A percentile compares a stretch with the other conserved stretches of the same genome.
Evolutionary conservation across 148 eudicot genomes (phyloP).

Genomic region (Persicaria maculosa): DNA sequence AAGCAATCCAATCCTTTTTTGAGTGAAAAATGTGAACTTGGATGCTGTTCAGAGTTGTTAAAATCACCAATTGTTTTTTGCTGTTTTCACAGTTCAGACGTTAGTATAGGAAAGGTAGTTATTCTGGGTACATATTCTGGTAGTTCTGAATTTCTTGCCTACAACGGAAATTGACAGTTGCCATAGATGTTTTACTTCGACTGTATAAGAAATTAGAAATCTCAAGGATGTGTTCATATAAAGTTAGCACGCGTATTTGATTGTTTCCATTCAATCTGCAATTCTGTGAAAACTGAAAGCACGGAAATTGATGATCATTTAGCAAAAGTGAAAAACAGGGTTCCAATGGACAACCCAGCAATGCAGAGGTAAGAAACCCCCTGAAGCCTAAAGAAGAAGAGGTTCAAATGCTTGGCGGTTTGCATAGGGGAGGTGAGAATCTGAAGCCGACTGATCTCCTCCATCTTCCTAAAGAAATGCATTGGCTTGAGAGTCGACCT

Average conservation of each 20-base stretch:
- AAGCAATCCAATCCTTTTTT: neutral
- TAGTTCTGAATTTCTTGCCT: neutral
- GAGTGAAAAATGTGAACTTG: too few species aligned
- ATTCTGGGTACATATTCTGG: neutral
- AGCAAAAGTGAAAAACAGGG: slow-evolving; percentile 26
- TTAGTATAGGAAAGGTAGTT: neutral
- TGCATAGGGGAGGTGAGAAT: slow-evolving; percentile 67
- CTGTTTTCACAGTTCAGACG: too few species aligned
- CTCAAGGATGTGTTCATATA: too few species aligned
- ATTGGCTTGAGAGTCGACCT: slow-evolving; percentile 59
- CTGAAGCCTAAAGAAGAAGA: slow-evolving; percentile 57
- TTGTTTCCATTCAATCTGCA: too few species aligned
- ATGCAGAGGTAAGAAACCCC: slow-evolving; percentile 55
- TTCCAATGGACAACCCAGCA: slow-evolving; percentile 50
- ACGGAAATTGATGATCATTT: slow-evolving; percentile 15
- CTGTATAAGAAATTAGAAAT: too few species aligned
- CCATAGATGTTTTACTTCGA: too few species aligned
- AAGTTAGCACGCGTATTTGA: too few species aligned
- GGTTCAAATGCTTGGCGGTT: slow-evolving; percentile 53
- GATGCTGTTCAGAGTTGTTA: neutral
- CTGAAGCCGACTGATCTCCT: slow-evolving; percentile 76
- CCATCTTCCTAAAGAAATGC: slow-evolving; percentile 81
- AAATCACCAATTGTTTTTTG: neutral
- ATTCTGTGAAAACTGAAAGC: neutral
- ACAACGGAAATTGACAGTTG: too few species aligned